Evolutionary conservation across 495 filamentous ascomycete species (phyloP).

Genomic region (Hypoxylon perforatum): DNA sequence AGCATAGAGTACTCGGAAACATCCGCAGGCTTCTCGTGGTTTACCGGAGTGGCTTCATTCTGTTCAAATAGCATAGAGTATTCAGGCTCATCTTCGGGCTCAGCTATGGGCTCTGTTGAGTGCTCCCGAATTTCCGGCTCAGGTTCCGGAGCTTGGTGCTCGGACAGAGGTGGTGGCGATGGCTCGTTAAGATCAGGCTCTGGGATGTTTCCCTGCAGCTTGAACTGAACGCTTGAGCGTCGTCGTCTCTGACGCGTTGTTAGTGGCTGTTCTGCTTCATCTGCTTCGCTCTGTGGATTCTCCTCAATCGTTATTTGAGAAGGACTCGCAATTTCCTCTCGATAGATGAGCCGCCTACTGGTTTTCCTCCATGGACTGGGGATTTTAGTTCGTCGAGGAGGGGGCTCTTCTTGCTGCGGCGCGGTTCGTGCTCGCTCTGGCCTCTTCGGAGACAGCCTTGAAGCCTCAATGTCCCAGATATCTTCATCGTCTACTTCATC

Average conservation of each 20-base stretch:
- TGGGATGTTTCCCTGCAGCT: slow-evolving; percentile 1
- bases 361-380: slow-evolving; percentile 59
- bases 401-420: slow-evolving; percentile 23
- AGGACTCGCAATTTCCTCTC: slow-evolving; percentile 45
- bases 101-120: neutral
- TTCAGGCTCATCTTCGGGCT: neutral
- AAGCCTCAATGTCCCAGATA: slow-evolving; percentile 59
- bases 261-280: slow-evolving; percentile 38
- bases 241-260: slow-evolving; percentile 15
- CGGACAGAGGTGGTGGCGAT: slow-evolving; percentile 6
- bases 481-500: slow-evolving; percentile 55
- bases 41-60: slow-evolving; percentile 2
- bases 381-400: slow-evolving; percentile 53
- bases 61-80: neutral
- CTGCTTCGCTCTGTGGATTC: slow-evolving; percentile 42
- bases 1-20: slow-evolving; percentile 51
- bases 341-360: slow-evolving; percentile 44
- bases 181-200: slow-evolving; percentile 10
- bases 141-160: neutral
- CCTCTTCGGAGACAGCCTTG: slow-evolving; percentile 48
- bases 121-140: slow-evolving; percentile 6
- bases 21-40: slow-evolving; percentile 13
- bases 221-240: slow-evolving; percentile 24
- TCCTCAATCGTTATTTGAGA: slow-evolving; percentile 52
- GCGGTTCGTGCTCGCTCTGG: slow-evolving; percentile 40